Evolutionary conservation across 2,329 filamentous ascomycete genomes (phyloP), one percentile per base, ranked within the genome.

Genomic region (Stagonosporopsis tanaceti): DNA sequence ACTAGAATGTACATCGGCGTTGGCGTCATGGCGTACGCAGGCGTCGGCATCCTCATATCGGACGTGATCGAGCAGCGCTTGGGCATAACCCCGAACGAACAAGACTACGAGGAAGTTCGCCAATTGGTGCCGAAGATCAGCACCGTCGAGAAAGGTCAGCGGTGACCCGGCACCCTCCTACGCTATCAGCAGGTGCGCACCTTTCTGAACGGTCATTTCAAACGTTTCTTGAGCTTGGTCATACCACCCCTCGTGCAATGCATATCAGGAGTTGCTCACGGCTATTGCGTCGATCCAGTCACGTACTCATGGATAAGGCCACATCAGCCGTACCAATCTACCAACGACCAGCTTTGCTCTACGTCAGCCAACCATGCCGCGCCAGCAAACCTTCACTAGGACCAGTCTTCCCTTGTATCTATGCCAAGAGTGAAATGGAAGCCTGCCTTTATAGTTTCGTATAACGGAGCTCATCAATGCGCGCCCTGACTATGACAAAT

Each of bases 21-120:
- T 46, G 89, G 87, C 66, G 78, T 96, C 64, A 86, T 97, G 70
- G 85, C 85, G 32, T 97, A 92, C 86, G 92, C 91, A 14, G 79
- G 81, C 38, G 79, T 87, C 38, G 93, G 92, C 15, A 82, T 95
- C n/a, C 88, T 89, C 71, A 71, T 91, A 17, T 87, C 89, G 5
- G 90, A 94, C 71, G 82, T 82, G 55, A 87, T 89, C 15, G 93
- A 94, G 77, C 84, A 90, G 71, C 87, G 84, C 39, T 84, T 93
- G 59, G 90, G 90, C 6, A 84, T 92, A 75, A 87, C 84, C 37
- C 86, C 93, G 1, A 89, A 87, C 0, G 87, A 91, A 60, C 81
- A 89, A 69, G 92, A 96, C 71, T 88, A 87, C 73, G 85, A 87
- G 57, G 84, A 85, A 12, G 75, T 96, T 61, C 82, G 86, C 46